Percentiles rank a stretch among this genome's conserved stretches.
These are phyloP conservation scores for Ashbya aceris DNA, from an alignment of 1,139 yeast genomes.

Conservation along the genomic window DNA sequence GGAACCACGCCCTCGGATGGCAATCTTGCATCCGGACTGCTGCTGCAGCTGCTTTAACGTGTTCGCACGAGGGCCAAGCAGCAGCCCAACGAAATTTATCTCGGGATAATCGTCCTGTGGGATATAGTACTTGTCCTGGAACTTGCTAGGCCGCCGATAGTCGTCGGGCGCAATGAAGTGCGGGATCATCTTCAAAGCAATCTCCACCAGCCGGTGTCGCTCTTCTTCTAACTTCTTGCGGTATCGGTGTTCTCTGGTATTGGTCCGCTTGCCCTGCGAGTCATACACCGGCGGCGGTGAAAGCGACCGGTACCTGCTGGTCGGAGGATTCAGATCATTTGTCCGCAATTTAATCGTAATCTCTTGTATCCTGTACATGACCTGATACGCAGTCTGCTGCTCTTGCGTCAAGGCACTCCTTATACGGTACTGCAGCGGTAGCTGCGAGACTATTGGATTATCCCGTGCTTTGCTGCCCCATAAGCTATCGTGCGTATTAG, in stretches of 20 bases:
- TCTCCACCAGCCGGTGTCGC: slow-evolving; percentile 65
- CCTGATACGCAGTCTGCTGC: slow-evolving; percentile 75
- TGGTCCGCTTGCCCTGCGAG: slow-evolving; percentile 66
- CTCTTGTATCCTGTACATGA: slow-evolving; percentile 70
- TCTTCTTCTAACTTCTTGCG: slow-evolving; percentile 62
- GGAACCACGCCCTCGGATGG: slow-evolving; percentile 89
- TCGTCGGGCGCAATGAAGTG: slow-evolving; percentile 73
- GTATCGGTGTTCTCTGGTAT: slow-evolving; percentile 69
- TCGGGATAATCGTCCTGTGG: slow-evolving; percentile 87
- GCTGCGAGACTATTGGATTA: slow-evolving; percentile 5
- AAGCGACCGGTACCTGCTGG: slow-evolving; percentile 46
- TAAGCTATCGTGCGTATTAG: slow-evolving; percentile 6
- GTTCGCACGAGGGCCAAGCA: slow-evolving; percentile 93
- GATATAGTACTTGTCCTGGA: slow-evolving; percentile 72
- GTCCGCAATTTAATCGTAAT: slow-evolving; percentile 51
- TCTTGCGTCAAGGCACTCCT: slow-evolving; percentile 64
- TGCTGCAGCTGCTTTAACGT: slow-evolving; percentile 75
- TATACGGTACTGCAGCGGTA: slow-evolving; percentile 33
- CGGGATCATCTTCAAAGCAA: slow-evolving; percentile 66
- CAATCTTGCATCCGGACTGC: slow-evolving; percentile 76
- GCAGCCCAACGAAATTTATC: slow-evolving; percentile 82
- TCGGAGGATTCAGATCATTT: slow-evolving; percentile 34
- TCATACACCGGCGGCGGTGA: slow-evolving; percentile 95
- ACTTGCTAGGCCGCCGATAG: slow-evolving; percentile 62
- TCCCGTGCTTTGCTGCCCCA: slow-evolving; percentile 9